phyloP scores from a whole-genome alignment of 2,329 filamentous ascomycete species.

The Aspergillus fumigatus region DNA sequence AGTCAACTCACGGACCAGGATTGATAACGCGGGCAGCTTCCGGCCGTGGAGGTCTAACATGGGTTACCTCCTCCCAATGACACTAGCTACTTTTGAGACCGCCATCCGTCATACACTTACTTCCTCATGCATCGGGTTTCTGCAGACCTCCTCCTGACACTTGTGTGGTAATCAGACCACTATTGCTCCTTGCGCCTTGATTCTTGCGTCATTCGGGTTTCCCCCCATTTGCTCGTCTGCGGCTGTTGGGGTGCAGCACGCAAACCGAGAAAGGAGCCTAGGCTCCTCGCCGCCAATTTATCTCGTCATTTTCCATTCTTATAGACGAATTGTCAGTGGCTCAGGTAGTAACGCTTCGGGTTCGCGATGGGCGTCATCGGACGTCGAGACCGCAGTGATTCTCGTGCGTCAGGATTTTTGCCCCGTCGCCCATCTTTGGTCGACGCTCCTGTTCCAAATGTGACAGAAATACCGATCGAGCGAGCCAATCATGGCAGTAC shows the following conservation, averaged over 20 bases:
- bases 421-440: slow-evolving; percentile 17
- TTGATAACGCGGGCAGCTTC: neutral
- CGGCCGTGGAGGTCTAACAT: neutral
- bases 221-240: slow-evolving; percentile 1
- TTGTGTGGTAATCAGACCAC: slow-evolving; percentile 6
- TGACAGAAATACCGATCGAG: slow-evolving; percentile 22
- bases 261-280: neutral
- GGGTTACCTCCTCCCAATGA: neutral
- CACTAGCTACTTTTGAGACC: neutral
- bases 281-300: neutral
- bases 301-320: neutral
- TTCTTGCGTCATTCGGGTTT: slow-evolving; percentile 17
- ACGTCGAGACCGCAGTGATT: slow-evolving; percentile 27
- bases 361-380: slow-evolving; percentile 26
- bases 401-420: slow-evolving; percentile 23
- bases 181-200: slow-evolving; percentile 8
- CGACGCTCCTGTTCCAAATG: slow-evolving; percentile 18
- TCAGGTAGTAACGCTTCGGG: neutral
- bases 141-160: neutral
- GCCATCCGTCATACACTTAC: neutral
- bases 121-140: neutral
- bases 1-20: neutral
- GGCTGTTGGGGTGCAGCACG: neutral
- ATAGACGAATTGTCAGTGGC: neutral
- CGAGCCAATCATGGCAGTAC: slow-evolving; percentile 26